Base-by-base conservation (phyloP, 2,329 filamentous ascomycete genomes). In the Escovopsis sp. region DNA sequence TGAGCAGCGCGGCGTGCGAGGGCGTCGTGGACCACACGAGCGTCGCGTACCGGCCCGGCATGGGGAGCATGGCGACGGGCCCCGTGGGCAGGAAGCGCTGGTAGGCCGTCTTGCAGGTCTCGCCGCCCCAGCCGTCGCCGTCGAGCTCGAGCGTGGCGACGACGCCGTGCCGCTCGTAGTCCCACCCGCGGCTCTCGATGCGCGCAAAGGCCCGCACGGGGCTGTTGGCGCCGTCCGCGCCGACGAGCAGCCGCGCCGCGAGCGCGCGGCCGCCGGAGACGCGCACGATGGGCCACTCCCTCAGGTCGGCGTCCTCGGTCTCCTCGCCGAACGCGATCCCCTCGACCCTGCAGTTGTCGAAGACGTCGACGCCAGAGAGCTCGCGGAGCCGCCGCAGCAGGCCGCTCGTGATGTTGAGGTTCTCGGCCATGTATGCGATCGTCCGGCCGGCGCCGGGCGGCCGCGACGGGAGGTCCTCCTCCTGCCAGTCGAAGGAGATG, bases 371-470 rank as follows among this genome's bases (percentile, higher is more conserved):
- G 4, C 71, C 70, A 2, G 78, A 76, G 2, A 93, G 66, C 49
- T 83, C 74, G 9, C 80, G 69, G 31, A 95, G 70, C 12, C 82
- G 74, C 42, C 71, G 71, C 39, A 95, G 63, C 7, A 98, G 69
- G 1, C 78, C 86, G 1, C 80, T 80, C 2, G 85, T 87, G 30
- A 95, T 70, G 58, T 98, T 96, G 29, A 81, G 61, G 59, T 96
- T 98, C 68, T 98, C 93, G 35, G 80, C 84, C 89, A 98, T 98
- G 58, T 91, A 94, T 9, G 91, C 91, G 50, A 98, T 86, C 1
- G 78, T 83, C 46, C 68, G 73, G 55, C 66, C 64, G 57, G 45
- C 49, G 53, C 69, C 66, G 32, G 65, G 57, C 8, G 27, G 8
- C 8, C 8, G 11, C 8, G 27, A 9, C 5, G 3, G 8, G 5